Evolutionary conservation across 169 alveolate species (phyloP), one percentile per base, ranked within the genome.

Genomic region (Babesia bovis): DNA sequence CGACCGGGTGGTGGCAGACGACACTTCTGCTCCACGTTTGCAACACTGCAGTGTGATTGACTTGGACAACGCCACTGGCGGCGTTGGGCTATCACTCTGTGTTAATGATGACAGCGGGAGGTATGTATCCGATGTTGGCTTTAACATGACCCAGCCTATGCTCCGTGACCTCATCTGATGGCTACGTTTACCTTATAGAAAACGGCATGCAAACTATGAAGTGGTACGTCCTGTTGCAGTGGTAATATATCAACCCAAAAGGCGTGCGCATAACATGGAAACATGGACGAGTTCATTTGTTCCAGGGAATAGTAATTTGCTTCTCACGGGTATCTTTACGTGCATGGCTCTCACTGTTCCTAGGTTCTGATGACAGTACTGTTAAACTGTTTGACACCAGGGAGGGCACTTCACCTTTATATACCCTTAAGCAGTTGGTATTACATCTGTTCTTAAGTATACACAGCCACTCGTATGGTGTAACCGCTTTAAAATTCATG

Each of bases 211-310:
- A 41, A 19, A 35, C 42, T 21, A 44, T 61, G 13, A 58, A 57
- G 55, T 59, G 68, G 58, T 74, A 1, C 1, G 38, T 7, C 12
- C 2, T 21, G 4, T 12, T 21, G 19, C 10, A 4, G 3, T 4
- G n/a, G 15, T 12, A 5, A 2, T 12, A 10, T 7, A 3, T 17
- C 23, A 10, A 25, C n/a, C 2, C 15, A 19, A 30, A 28, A 74
- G 85, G 82, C 21, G 38, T 25, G 79, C 85, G 12, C 79, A 55
- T 32, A 55, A 66, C 10, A 30, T 66, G 40, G 82, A 77, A 55
- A 57, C 81, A 32, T 77, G 85, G 85, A 77, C 35, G 13, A 77
- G 82, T 38, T 21, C 68, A 2, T 77, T 77, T 45, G 75, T 66
- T 5, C 79, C 85, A 15, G 66, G 25, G 41, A 63, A 77, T 28